Evolutionary conservation across 2,329 filamentous ascomycete species (phyloP).

Genomic region (Cercospora sp.): DNA sequence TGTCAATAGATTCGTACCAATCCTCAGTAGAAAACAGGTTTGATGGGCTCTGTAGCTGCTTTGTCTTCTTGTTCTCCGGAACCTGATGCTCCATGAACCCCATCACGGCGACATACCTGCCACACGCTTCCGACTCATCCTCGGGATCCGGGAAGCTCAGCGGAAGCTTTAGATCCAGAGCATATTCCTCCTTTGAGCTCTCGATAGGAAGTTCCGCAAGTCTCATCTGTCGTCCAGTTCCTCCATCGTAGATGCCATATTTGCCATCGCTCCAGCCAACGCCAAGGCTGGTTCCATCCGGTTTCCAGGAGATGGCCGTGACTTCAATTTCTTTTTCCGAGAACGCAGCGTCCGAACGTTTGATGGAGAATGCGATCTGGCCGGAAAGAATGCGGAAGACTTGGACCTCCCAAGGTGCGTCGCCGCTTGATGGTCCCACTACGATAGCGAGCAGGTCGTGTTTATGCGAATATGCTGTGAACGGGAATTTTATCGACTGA

Average conservation of each 20-base stretch:
- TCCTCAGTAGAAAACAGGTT: conserved; percentile 26
- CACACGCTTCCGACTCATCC: conserved; percentile 8
- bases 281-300: conserved; percentile 59
- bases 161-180: conserved; percentile 12
- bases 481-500: conserved; percentile 55
- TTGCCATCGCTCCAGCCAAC: conserved; percentile 81
- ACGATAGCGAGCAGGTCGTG: conserved; percentile 81
- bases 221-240: conserved; percentile 29
- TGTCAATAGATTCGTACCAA: conserved; percentile 30
- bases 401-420: conserved; percentile 63
- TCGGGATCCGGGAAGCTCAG: background rate
- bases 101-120: conserved; percentile 22
- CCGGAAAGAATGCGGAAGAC: conserved; percentile 79
- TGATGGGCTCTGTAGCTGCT: conserved; percentile 20
- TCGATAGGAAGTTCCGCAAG: conserved; percentile 11
- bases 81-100: conserved; percentile 31
- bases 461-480: conserved; percentile 75
- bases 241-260: conserved; percentile 43
- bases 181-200: conserved; percentile 14
- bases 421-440: conserved; percentile 3
- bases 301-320: conserved; percentile 48
- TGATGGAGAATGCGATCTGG: conserved; percentile 63
- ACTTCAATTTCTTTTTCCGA: conserved; percentile 31
- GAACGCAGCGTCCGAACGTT: conserved; percentile 38
- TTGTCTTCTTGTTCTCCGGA: conserved; percentile 32